Conservation (phyloP, 805 yeast species). For the Saccharomycopsis sp. region DNA sequence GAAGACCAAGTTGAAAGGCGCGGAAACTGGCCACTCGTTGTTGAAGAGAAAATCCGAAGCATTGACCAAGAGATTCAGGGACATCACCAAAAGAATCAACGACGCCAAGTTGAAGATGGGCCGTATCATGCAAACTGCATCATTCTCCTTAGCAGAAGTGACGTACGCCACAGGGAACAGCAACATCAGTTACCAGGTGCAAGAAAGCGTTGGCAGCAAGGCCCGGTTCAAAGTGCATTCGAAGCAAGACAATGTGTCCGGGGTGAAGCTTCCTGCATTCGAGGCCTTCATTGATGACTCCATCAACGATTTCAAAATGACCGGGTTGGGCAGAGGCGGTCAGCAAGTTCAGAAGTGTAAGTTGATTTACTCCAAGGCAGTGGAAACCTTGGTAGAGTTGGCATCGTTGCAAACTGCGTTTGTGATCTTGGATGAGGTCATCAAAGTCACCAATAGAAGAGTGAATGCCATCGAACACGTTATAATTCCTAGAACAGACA, state of each 20-base stretch:
- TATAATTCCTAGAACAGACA: conserved; percentile 94
- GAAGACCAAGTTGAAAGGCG: conserved; percentile 95
- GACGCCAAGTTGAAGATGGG: conserved; percentile 97
- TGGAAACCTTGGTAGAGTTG: conserved; percentile 91
- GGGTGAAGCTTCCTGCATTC: conserved; percentile 89
- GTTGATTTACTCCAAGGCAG: conserved; percentile 86
- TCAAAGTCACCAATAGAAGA: conserved; percentile 95
- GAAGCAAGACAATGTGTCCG: conserved; percentile 91
- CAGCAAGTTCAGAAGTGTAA: conserved; percentile 96
- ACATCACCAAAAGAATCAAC: conserved; percentile 87
- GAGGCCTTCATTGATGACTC: conserved; percentile 76
- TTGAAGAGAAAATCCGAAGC: conserved; percentile 96
- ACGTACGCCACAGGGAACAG: conserved; percentile 91
- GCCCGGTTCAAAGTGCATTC: conserved; percentile 90
- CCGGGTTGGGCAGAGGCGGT: conserved; percentile 97
- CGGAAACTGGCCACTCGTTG: conserved; percentile 90
- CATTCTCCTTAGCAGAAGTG: conserved; percentile 94
- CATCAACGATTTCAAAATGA: conserved; percentile 88
- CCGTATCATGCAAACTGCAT: conserved; percentile 95
- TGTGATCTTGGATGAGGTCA: conserved; percentile 92
- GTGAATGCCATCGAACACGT: conserved; percentile 98
- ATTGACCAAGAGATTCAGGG: conserved; percentile 90
- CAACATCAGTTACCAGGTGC: conserved; percentile 90
- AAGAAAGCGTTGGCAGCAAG: conserved; percentile 72
- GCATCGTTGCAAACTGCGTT: conserved; percentile 97